Evolutionary conservation across 495 filamentous ascomycete genomes (phyloP).

Genomic region (Antarctomyces pellizariae): DNA sequence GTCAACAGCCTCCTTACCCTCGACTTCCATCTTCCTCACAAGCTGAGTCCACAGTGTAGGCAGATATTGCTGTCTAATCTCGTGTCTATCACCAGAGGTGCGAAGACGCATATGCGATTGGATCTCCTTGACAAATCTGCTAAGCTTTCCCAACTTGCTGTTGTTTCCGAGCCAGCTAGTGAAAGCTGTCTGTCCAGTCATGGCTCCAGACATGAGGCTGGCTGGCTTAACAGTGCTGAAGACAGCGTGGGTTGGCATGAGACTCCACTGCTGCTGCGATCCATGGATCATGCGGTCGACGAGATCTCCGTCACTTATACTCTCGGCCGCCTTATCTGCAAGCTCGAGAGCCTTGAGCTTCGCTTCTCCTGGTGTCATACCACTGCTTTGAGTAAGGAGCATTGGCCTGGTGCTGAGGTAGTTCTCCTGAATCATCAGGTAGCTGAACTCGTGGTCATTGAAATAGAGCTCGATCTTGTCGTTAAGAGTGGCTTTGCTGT

Average conservation of each 20-base stretch:
- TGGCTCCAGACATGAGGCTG: slow-evolving; percentile 65
- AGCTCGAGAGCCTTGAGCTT: slow-evolving; percentile 66
- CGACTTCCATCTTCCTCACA: slow-evolving; percentile 41
- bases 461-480: slow-evolving; percentile 99
- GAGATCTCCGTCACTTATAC: slow-evolving; percentile 91
- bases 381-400: slow-evolving; percentile 28
- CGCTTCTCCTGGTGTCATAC: slow-evolving; percentile 28
- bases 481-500: slow-evolving; percentile 65
- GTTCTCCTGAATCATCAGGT: slow-evolving; percentile 95
- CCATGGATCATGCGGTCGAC: slow-evolving; percentile 97
- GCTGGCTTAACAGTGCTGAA: slow-evolving; percentile 87
- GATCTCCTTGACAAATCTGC: slow-evolving; percentile 75
- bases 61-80: slow-evolving; percentile 84
- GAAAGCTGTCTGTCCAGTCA: slow-evolving; percentile 39
- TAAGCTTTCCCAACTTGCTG: slow-evolving; percentile 70
- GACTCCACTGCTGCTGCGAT: slow-evolving; percentile 87
- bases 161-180: slow-evolving; percentile 88
- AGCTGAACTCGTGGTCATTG: slow-evolving; percentile 94
- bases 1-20: slow-evolving; percentile 51
- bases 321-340: slow-evolving; percentile 66
- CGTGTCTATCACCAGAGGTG: slow-evolving; percentile 76
- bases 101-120: slow-evolving; percentile 92
- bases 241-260: slow-evolving; percentile 94
- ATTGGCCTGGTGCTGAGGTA: slow-evolving; percentile 66
- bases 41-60: slow-evolving; percentile 68